Evolutionary conservation across 805 yeast genomes (phyloP).

Genomic region (Saccharomycopsis sp.): DNA sequence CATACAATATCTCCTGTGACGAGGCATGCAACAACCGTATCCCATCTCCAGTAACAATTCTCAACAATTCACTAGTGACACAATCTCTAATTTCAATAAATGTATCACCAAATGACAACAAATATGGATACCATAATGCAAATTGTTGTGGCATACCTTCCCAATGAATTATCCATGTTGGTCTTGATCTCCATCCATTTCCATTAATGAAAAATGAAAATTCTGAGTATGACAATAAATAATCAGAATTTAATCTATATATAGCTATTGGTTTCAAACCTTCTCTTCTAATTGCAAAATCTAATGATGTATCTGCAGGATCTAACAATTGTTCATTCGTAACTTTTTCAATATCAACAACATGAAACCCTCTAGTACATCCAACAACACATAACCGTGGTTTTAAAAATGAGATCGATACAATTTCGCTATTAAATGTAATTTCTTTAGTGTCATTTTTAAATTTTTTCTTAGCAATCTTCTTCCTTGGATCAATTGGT

Average conservation of each 20-base stretch:
- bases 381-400: constrained; percentile 82
- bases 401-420: constrained; percentile 83
- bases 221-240: constrained; percentile 81
- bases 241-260: constrained; percentile 83
- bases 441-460: constrained; percentile 69
- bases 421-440: constrained; percentile 79
- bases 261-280: constrained; percentile 84
- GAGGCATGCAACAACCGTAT: constrained; percentile 83
- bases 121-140: constrained; percentile 90
- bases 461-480: constrained; percentile 62
- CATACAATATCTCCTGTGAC: constrained; percentile 89
- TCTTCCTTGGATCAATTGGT: constrained; percentile 52
- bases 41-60: constrained; percentile 90
- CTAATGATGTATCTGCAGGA: constrained; percentile 97
- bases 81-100: constrained; percentile 91
- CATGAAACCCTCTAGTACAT: constrained; percentile 93
- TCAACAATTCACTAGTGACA: constrained; percentile 74
- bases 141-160: constrained; percentile 92
- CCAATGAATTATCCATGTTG: constrained; percentile 94
- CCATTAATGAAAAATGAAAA: constrained; percentile 91
- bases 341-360: constrained; percentile 36
- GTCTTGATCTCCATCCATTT: constrained; percentile 94
- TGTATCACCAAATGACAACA: constrained; percentile 81
- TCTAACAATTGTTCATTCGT: constrained; percentile 70
- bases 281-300: constrained; percentile 82